Percentiles rank a stretch among this genome's conserved stretches.
phyloP scores from a whole-genome alignment of 164 flowering plant genomes.

The Vitis riparia region DNA sequence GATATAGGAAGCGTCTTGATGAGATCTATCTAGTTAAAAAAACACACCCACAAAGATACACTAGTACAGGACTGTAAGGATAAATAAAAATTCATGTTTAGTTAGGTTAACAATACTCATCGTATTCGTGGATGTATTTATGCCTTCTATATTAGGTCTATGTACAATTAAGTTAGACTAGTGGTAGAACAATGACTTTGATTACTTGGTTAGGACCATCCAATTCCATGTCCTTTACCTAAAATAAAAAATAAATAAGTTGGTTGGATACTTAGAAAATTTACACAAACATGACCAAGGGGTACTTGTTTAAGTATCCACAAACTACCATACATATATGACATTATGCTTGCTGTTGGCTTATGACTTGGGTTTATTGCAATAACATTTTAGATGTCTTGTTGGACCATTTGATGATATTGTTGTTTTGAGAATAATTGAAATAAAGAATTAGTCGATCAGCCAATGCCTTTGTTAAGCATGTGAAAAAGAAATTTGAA shows the following conservation, averaged over 20 bases:
- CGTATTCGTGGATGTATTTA: not conserved
- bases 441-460: not conserved
- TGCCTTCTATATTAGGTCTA: not conserved
- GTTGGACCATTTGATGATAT: not conserved
- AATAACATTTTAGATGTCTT: not conserved
- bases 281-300: not conserved
- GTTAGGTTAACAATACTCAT: not conserved
- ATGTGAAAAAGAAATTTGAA: not conserved
- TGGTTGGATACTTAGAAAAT: not conserved
- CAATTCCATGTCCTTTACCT: not conserved
- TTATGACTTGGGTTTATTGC: not conserved
- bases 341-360: not conserved
- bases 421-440: constrained; percentile 2
- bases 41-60: not conserved
- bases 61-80: not conserved
- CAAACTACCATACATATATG: not conserved
- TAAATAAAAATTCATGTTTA: not conserved
- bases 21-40: not conserved
- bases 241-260: not conserved
- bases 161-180: not conserved
- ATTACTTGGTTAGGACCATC: not conserved
- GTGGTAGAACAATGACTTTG: not conserved
- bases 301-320: not conserved
- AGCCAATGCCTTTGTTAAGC: not conserved
- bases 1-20: no score